Evolutionary conservation across 768 basidiomycete genomes (phyloP).

Genomic region (Phaeotremella skinneri): DNA sequence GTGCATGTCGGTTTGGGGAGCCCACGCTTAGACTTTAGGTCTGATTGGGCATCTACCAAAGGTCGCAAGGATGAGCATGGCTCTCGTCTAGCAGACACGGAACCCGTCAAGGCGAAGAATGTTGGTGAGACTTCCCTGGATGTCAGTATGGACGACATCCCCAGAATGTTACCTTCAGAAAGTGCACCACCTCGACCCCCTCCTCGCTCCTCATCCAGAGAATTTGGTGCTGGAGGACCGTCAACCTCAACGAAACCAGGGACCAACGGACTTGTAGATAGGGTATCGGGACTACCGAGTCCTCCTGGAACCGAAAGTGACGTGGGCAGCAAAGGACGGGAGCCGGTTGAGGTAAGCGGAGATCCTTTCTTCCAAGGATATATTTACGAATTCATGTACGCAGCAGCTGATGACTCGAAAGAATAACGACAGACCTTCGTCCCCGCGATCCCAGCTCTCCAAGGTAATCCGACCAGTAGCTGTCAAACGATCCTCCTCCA

Average conservation of each 20-base stretch:
- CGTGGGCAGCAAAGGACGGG: neutral
- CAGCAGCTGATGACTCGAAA: too few relatives aligned
- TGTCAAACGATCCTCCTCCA: neutral
- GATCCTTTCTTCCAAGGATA: neutral
- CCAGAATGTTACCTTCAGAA: neutral
- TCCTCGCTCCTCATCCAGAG: neutral
- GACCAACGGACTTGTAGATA: constrained; percentile 24
- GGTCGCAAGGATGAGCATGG: neutral
- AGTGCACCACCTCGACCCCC: neutral
- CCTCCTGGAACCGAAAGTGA: constrained; percentile 42
- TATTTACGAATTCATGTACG: neutral
- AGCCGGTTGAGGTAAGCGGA: constrained; percentile 6
- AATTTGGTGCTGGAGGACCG: neutral
- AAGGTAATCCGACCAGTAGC: neutral
- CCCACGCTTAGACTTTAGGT: constrained; percentile 19
- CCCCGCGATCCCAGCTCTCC: neutral
- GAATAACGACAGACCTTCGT: too few relatives aligned
- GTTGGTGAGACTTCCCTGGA: neutral
- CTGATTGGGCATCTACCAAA: constrained; percentile 17
- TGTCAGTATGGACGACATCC: constrained; percentile 5
- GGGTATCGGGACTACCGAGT: constrained; percentile 32
- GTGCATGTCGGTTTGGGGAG: constrained; percentile 26
- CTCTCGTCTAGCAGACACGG: constrained; percentile 1
- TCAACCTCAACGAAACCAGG: constrained; percentile 4
- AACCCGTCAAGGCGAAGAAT: neutral